These are phyloP conservation scores for Candida alai DNA, from an alignment of 805 yeast genomes.

Conservation along the genomic window DNA sequence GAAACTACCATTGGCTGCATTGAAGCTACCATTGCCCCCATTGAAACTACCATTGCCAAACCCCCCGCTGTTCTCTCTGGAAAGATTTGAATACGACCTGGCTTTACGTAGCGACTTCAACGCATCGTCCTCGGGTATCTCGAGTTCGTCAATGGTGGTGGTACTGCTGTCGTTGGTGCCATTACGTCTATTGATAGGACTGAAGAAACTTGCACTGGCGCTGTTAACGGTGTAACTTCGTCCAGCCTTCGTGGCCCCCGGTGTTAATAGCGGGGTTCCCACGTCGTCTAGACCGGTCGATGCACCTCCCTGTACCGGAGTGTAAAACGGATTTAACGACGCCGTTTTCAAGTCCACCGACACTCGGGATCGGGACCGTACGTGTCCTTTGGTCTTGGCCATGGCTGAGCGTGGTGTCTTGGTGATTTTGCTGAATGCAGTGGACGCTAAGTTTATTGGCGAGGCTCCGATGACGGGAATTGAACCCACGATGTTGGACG, in stretches of 20 bases:
- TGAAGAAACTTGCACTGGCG: conserved; percentile 10
- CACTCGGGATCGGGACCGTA: conserved; percentile 38
- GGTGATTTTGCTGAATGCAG: conserved; percentile 21
- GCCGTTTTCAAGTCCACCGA: conserved; percentile 26
- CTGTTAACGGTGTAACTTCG: conserved; percentile 1
- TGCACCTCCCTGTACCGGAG: conserved; percentile 21
- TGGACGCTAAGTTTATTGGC: conserved; percentile 19
- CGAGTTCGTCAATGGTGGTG: conserved; percentile 27
- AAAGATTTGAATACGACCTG: conserved; percentile 23
- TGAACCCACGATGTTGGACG: conserved; percentile 8
- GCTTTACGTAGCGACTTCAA: conserved; percentile 38
- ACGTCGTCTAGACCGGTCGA: conserved; percentile 24
- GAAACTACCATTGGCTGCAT: background rate
- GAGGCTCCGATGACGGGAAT: no score
- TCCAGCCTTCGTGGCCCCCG: conserved; percentile 7
- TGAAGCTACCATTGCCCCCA: background rate
- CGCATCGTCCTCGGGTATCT: conserved; percentile 42
- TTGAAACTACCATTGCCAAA: background rate
- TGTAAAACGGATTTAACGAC: conserved; percentile 29
- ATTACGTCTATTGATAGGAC: conserved; percentile 12
- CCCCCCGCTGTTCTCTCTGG: background rate
- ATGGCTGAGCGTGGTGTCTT: conserved; percentile 37
- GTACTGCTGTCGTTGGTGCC: background rate
- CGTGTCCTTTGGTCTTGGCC: conserved; percentile 29
- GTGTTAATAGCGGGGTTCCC: conserved; percentile 22